Base-by-base conservation (phyloP, 768 basidiomycete species). In the Naematelia encephala region DNA sequence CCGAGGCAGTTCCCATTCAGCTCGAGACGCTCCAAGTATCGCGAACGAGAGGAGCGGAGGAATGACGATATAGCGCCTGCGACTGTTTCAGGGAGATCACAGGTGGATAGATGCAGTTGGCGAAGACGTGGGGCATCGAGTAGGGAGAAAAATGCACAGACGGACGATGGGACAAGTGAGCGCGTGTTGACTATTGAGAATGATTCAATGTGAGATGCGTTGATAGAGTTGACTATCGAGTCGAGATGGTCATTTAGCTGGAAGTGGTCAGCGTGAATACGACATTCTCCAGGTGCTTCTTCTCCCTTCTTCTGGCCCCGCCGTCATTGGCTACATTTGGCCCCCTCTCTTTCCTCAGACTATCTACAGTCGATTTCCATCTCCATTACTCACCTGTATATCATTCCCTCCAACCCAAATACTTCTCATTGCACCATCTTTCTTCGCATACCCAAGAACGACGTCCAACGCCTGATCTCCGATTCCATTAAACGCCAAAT, bases 1-100 rank as follows among this genome's bases (percentile, higher is more conserved):
- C 71, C 71, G 14, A 73, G 51, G 5, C 45, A 28, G 49, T 73
- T 73, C 1, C 71, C 71, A 51, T 73, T 70, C 42, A 73, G 53
- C 23, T 70, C 68, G 19, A 73, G 49, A 22, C 43, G 47, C 34
- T 64, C 66, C 5, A 73, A 50, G 53, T 63, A 54, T 14, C 69
- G 57, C 12, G 54, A 57, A 19, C 67, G 62, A 16, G 45, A 25
- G 1, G 64, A 66, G 8, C 46, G 21, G 16, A 73, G 56, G 43
- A 47, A 68, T 11, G 43, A 13, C 4, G 55, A 46, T 22, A 73
- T 59, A 12, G 60, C 13, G 12, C 22, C 19, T 4, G 56, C 39
- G 1, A 63, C 11, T 8, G 45, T 26, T 2, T 57, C 34, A 0
- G 44, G 45, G 28, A 73, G 26, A 27, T 68, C 56, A 46, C 64